These are phyloP conservation scores for Halteria grandinella DNA, from an alignment of 73 alveolate species.

Conservation along the genomic window DNA sequence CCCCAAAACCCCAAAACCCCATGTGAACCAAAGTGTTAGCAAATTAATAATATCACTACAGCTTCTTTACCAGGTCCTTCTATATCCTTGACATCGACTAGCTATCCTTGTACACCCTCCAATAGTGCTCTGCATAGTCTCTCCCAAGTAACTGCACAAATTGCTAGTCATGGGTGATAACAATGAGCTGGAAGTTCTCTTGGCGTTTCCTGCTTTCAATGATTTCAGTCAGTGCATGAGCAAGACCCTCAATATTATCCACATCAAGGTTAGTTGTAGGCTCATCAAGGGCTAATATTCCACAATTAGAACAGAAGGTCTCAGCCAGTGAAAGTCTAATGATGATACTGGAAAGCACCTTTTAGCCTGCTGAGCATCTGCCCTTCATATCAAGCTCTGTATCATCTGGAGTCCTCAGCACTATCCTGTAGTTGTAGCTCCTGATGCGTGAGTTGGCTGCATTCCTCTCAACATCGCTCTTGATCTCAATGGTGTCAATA, in stretches of 20 bases:
- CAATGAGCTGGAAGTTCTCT: constrained; percentile 89
- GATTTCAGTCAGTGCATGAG: constrained; percentile 89
- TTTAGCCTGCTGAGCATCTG: constrained; percentile 98
- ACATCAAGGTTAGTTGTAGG: constrained; percentile 99
- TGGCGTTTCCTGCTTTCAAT: constrained; percentile 89
- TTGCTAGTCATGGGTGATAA: constrained; percentile 97
- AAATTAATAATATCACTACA: too few relatives aligned
- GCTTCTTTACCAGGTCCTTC: too few relatives aligned
- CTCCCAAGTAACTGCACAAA: constrained; percentile 90
- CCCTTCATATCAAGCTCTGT: constrained; percentile 98
- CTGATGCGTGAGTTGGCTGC: constrained; percentile 74
- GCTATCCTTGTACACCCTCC: constrained; percentile 84
- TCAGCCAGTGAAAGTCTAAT: constrained; percentile 99
- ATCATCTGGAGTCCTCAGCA: constrained; percentile 75
- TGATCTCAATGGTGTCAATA: constrained; percentile 90
- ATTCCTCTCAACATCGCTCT: constrained; percentile 87
- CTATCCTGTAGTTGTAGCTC: constrained; percentile 92
- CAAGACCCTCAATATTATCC: constrained; percentile 94
- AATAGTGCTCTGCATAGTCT: constrained; percentile 75
- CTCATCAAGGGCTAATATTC: constrained; percentile 99
- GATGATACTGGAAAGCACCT: constrained; percentile 97
- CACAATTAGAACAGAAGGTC: constrained; percentile 97
- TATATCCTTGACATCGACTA: too few relatives aligned
- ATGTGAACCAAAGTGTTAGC: too few relatives aligned
- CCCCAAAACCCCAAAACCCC: too few relatives aligned